Conservation (phyloP, 2,329 filamentous ascomycete species). For the Fusarium euwallaceae region DNA sequence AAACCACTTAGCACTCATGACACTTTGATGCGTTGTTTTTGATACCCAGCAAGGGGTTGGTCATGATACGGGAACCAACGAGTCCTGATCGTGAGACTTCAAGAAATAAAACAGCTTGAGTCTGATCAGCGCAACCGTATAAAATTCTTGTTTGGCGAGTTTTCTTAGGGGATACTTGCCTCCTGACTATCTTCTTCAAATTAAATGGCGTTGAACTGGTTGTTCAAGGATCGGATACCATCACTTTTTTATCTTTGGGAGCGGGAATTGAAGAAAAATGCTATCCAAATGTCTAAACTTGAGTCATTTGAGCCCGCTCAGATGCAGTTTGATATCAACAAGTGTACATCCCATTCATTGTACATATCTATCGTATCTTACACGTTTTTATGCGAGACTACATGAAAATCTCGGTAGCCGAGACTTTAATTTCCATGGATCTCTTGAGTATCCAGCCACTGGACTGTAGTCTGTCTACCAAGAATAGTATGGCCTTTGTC, state of each 20-base stretch:
- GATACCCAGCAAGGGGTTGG: slow-evolving; percentile 10
- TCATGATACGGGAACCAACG: slow-evolving; percentile 7
- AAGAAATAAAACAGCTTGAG: background rate
- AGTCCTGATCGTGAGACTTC: background rate
- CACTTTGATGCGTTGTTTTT: slow-evolving; percentile 9
- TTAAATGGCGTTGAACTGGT: slow-evolving; percentile 11
- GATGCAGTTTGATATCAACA: slow-evolving; percentile 27
- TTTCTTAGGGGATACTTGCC: slow-evolving; percentile 1
- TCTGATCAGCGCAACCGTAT: background rate
- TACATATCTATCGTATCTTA: slow-evolving; percentile 56
- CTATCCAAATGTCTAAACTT: background rate
- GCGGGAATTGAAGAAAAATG: background rate
- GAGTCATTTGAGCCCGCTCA: background rate
- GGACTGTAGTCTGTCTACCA: slow-evolving; percentile 71
- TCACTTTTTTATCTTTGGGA: slow-evolving; percentile 1
- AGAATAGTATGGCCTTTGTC: slow-evolving; percentile 89
- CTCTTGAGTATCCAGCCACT: slow-evolving; percentile 9
- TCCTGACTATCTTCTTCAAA: slow-evolving; percentile 8
- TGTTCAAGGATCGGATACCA: slow-evolving; percentile 22
- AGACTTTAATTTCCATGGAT: slow-evolving; percentile 7
- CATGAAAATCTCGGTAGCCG: slow-evolving; percentile 16
- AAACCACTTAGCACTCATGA: slow-evolving; percentile 11
- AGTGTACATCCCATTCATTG: slow-evolving; percentile 49
- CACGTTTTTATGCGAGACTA: slow-evolving; percentile 45
- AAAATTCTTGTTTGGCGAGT: background rate